These are phyloP conservation scores for Brassica juncea DNA, from an alignment of 345 rosid species.

Conservation along the genomic window DNA sequence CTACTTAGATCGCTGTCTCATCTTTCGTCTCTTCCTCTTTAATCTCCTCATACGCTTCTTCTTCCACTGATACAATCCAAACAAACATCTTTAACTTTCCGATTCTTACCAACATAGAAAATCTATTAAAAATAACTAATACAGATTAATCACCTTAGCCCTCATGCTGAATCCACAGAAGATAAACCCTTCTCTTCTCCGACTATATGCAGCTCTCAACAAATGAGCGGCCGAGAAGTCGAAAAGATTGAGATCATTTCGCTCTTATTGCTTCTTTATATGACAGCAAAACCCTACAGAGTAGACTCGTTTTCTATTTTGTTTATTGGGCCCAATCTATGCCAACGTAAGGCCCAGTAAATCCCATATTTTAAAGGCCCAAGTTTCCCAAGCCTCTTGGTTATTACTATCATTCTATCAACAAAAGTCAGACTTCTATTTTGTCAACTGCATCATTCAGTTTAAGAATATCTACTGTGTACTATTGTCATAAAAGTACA, in stretches of 20 bases:
- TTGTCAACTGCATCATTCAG: neutral
- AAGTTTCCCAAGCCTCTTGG: neutral
- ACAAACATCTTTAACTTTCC: neutral
- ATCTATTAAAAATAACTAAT: neutral
- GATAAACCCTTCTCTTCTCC: slow-evolving; percentile 3
- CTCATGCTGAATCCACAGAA: slow-evolving; percentile 54
- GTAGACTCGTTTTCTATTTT: neutral
- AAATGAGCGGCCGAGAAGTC: slow-evolving; percentile 11
- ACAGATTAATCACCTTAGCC: slow-evolving; percentile 60
- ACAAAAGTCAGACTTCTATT: neutral
- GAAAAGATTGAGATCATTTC: neutral
- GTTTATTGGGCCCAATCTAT: slow-evolving; percentile 18
- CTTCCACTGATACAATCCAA: slow-evolving; percentile 70
- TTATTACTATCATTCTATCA: neutral
- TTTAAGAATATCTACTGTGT: neutral
- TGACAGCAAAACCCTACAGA: slow-evolving; percentile 30
- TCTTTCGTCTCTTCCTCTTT: slow-evolving; percentile 99
- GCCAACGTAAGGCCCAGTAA: neutral
- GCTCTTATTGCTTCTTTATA: slow-evolving; percentile 23
- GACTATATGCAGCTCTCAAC: slow-evolving; percentile 27
- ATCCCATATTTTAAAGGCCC: slow-evolving; percentile 3
- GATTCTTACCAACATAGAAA: neutral
- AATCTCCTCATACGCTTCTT: slow-evolving; percentile 99
- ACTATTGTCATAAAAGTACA: neutral
- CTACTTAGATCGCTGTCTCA: slow-evolving; percentile 99